These are phyloP conservation scores for Canariomyces notabilis DNA, from an alignment of 2,329 filamentous ascomycete genomes.

Conservation along the genomic window DNA sequence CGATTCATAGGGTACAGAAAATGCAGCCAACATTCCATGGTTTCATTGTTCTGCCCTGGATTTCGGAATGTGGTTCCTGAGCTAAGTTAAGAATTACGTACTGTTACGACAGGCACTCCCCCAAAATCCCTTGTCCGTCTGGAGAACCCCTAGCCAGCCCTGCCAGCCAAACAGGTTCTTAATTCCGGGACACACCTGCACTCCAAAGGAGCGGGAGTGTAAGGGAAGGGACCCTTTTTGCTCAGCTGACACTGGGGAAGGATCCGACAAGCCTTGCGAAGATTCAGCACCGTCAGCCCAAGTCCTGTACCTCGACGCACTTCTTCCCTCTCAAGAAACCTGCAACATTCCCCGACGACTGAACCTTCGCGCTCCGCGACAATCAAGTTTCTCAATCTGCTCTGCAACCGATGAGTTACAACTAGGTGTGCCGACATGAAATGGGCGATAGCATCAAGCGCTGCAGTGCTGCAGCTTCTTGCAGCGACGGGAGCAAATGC, in stretches of 20 bases:
- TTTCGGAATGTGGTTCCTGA: no score
- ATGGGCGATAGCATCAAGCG: conserved; percentile 11
- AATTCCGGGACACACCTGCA: no score
- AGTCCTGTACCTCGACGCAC: background rate
- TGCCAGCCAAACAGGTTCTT: no score
- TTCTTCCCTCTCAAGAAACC: background rate
- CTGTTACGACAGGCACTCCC: no score
- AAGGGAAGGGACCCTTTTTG: background rate
- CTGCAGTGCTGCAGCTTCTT: conserved; percentile 17
- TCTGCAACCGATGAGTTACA: conserved; percentile 5
- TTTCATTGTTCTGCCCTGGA: no score
- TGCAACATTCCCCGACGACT: background rate
- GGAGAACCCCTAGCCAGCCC: no score
- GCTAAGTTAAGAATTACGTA: no score
- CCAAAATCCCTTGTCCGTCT: no score
- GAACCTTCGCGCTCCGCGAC: background rate
- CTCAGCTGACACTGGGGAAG: background rate
- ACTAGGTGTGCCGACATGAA: conserved; percentile 8
- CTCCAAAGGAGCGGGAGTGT: no score
- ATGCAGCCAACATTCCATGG: no score
- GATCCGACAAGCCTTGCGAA: conserved; percentile 3
- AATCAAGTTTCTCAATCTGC: background rate
- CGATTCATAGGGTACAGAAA: no score
- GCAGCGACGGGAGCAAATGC: conserved; percentile 5
- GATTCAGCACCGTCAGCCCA: background rate